Evolutionary conservation across 257 asterid species (phyloP).

Genomic region (Solanum bulbocastanum): DNA sequence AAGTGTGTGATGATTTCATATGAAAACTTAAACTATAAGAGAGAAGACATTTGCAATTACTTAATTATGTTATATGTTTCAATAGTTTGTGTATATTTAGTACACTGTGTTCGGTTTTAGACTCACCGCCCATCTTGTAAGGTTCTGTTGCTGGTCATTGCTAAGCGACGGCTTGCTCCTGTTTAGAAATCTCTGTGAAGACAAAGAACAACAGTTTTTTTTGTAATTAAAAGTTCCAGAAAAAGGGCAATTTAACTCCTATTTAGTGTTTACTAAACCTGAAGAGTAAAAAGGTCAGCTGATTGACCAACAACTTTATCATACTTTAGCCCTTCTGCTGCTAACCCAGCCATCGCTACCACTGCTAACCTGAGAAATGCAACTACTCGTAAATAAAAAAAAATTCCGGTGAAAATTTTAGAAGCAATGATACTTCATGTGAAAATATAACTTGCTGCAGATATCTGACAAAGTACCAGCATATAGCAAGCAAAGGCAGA

Average conservation of each 20-base stretch:
- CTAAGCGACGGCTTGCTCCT: constrained; percentile 75
- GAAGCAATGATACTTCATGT: background rate
- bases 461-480: background rate
- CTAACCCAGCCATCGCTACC: constrained; percentile 93
- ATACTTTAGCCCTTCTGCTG: constrained; percentile 91
- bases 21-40: background rate
- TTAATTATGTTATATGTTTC: background rate
- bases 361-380: constrained; percentile 66
- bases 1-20: background rate
- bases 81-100: background rate
- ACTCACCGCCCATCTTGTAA: constrained; percentile 98
- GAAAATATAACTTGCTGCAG: background rate
- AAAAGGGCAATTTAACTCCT: background rate
- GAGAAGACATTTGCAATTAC: background rate
- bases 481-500: background rate
- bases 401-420: background rate
- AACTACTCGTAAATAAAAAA: background rate
- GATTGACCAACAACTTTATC: constrained; percentile 93
- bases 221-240: background rate
- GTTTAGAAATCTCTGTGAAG: constrained; percentile 73
- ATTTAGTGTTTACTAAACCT: constrained; percentile 31
- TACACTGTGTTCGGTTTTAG: background rate
- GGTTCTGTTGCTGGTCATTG: constrained; percentile 93
- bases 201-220: background rate
- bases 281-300: constrained; percentile 89